Base-by-base conservation (phyloP, 495 filamentous ascomycete genomes). In the Hapsidospora chrysogenum region DNA sequence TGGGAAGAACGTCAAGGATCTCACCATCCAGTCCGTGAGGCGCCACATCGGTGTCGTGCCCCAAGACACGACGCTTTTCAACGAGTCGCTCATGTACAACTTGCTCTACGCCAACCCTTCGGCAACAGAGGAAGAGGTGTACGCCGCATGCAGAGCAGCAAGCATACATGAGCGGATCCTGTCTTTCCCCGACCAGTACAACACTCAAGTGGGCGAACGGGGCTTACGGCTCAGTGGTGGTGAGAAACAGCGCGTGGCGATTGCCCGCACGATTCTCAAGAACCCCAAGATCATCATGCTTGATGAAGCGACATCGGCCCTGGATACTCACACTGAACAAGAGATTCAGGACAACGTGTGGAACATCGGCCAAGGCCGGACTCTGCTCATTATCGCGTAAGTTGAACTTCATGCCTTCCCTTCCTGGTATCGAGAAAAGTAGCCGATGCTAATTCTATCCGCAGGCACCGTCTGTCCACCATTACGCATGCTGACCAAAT, bases 101-200 rank as follows among this genome's bases (percentile, higher is more conserved):
- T 60, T 97, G 36, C 82, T 77, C 54, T 97, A 97, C 50, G 92
- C 92, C 29, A 92, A 92, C 51, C 84, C 80, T 21, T 48, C 65
- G 22, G 87, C 78, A 10, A 79, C 80, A 0, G 80, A 95, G 40
- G 86, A 87, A 43, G 76, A 93, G 20, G 78, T 97, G 2, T 82
- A 70, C 43, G 76, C 75, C n/a, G 89, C 89, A 4, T 95, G 87
- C 50, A 68, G 78, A 30, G 83, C 86, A 1, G 89, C 89, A 20
- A 84, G 79, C 46, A 97, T 97, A 41, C 89, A 97, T 45, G 89
- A 97, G 36, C 86, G 86, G 51, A 97, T 97, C 46, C 51, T 92
- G 54, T 68, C 70, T 21, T 96, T 97, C 64, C 87, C 92, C 0
- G 89, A 97, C 46, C 74, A 76, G 4, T 97, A 97, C 50, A 54